phyloP scores from a whole-genome alignment of 371 early-diverging fungal genomes.

The Mortierella sp. region DNA sequence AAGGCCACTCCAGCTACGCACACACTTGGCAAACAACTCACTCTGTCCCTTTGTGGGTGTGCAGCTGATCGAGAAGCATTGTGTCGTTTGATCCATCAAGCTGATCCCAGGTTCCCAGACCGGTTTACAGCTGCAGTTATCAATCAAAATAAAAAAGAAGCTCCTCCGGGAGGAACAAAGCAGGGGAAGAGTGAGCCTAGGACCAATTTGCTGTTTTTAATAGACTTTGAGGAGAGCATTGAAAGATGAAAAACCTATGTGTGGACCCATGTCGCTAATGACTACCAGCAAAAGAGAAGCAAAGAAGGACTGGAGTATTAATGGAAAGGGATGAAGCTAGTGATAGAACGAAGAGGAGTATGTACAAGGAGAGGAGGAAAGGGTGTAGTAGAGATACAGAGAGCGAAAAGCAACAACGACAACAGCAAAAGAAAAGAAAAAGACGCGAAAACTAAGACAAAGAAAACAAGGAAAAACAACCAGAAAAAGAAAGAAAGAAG shows the following conservation, averaged over 20 bases:
- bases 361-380: neutral
- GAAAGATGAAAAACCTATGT: neutral
- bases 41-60: no score
- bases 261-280: no score
- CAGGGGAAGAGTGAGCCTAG: slow-evolving; percentile 1
- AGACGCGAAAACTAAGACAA: slow-evolving; percentile 1
- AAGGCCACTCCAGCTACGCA: neutral
- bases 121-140: neutral
- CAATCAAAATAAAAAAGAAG: neutral
- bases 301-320: slow-evolving; percentile 10
- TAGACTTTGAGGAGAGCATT: slow-evolving; percentile 1
- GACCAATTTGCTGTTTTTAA: slow-evolving; percentile 8
- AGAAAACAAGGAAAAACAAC: neutral
- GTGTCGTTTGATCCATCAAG: slow-evolving; percentile 5
- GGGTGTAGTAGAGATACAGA: slow-evolving; percentile 4
- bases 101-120: neutral
- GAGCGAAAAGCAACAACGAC: neutral
- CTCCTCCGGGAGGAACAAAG: neutral
- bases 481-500: neutral
- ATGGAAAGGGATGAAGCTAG: neutral
- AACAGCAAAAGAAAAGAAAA: neutral
- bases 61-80: neutral
- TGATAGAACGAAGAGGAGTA: neutral
- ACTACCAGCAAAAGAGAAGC: neutral
- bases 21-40: neutral